Base-by-base conservation (phyloP, 2,329 filamentous ascomycete species). In the Cryphonectria parasitica region DNA sequence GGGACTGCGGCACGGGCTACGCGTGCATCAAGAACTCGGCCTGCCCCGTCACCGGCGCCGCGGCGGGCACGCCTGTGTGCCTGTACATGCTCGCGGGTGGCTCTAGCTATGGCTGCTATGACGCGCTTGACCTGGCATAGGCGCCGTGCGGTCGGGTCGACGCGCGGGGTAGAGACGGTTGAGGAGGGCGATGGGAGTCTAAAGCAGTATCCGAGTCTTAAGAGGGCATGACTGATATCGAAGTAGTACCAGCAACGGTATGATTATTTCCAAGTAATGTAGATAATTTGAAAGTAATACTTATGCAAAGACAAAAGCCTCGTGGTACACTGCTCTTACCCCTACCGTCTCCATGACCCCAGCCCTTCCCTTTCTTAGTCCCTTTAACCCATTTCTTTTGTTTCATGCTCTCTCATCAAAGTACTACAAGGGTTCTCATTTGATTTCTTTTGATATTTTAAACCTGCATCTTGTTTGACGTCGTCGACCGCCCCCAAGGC, bases 61-160 rank as follows among this genome's bases (percentile, higher is more conserved):
- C 62, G 8, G 58, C 41, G 36, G 71, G 71, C 17, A 45, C 69
- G 11, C 68, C 71, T 15, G 71, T 72, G 19, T 72, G 71, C 41
- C 58, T 72, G 31, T 72, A 72, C 13, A 72, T 72, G 71, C 65
- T 70, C 39, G 68, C 45, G 13, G 71, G 71, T 8, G 69, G 71
- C 5, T 17, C 34, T 22, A 45, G 19, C 15, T 45, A 62, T 31
- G 71, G 71, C 7, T 72, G 71, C 41, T 71, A 71, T n/a, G 66
- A 56, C 28, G 45, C 63, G 54, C 25, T 54, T 28, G 28, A 52
- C 6, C 34, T 68, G 39, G 1, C 5, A 5, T 64, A 64, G 43
- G 41, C 36, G 11, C 3, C 36, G 8, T 36, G 36, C 36, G 7
- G 6, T 36, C 36, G 10, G 36, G 36, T 36, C 36, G 5, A 36